phyloP scores from a whole-genome alignment of 768 basidiomycete species.

The Amanita exitialis region DNA sequence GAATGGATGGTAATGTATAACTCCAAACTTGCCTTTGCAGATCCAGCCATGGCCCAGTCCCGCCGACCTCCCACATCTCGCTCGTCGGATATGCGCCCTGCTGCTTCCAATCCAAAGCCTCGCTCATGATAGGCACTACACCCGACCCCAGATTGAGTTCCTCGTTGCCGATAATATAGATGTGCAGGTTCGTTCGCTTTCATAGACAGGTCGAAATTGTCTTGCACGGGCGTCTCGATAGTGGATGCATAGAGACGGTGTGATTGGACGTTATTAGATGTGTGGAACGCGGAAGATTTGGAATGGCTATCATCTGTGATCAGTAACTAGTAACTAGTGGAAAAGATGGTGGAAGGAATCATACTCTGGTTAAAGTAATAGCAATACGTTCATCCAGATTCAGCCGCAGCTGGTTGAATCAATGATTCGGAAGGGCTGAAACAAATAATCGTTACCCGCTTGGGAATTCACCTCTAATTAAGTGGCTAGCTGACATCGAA shows the following conservation, averaged over 20 bases:
- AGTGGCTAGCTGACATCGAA: too few relatives aligned
- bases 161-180: constrained; percentile 8
- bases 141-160: constrained; percentile 29
- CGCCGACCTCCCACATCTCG: constrained; percentile 34
- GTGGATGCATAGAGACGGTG: constrained; percentile 36
- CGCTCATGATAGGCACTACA: constrained; percentile 45
- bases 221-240: constrained; percentile 21
- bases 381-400: constrained; percentile 64
- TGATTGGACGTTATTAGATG: constrained; percentile 31
- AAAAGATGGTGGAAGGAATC: constrained; percentile 4
- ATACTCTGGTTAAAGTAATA: constrained; percentile 28
- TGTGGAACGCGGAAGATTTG: constrained; percentile 38
- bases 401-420: constrained; percentile 61
- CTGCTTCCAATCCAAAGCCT: constrained; percentile 40
- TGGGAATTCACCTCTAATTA: too few relatives aligned
- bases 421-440: too few relatives aligned
- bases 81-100: constrained; percentile 22
- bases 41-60: constrained; percentile 36
- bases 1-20: background rate
- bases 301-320: constrained; percentile 19
- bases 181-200: constrained; percentile 13
- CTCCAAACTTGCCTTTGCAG: constrained; percentile 20
- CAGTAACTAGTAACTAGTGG: background rate
- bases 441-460: too few relatives aligned
- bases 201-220: constrained; percentile 30